Evolutionary conservation across 495 filamentous ascomycete genomes (phyloP).

Genomic region (Xylaria curta): DNA sequence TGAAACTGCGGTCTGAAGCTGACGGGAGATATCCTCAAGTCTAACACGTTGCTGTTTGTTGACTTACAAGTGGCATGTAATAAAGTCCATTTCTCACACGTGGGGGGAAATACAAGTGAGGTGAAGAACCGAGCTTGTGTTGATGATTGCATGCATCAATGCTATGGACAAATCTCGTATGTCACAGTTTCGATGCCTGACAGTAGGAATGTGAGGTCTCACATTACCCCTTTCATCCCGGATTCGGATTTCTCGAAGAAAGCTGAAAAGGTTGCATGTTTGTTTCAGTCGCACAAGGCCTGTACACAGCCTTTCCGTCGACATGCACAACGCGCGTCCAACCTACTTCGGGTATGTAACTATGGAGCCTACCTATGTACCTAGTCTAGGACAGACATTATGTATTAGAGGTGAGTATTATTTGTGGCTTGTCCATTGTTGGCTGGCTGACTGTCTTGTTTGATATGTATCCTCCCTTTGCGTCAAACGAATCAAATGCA

Average conservation of each 20-base stretch:
- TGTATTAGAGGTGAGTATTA: constrained; percentile 1
- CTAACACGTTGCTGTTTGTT: constrained; percentile 14
- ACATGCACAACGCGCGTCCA: constrained; percentile 10
- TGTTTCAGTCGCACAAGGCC: constrained; percentile 11
- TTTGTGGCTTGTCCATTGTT: constrained; percentile 19
- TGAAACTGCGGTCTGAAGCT: constrained; percentile 14
- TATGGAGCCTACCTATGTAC: neutral
- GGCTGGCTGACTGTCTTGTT: constrained; percentile 1
- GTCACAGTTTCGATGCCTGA: neutral
- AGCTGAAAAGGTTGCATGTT: constrained; percentile 18
- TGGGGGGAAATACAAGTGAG: neutral
- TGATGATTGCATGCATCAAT: neutral
- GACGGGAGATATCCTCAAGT: neutral
- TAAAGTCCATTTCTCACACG: neutral
- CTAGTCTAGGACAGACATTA: constrained; percentile 13
- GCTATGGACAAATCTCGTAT: neutral
- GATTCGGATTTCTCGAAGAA: constrained; percentile 10
- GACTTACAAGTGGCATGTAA: constrained; percentile 4
- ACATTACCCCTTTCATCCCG: neutral
- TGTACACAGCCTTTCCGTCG: constrained; percentile 4
- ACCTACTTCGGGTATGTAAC: neutral
- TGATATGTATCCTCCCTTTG: neutral
- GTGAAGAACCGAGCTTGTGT: neutral
- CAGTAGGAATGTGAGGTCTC: constrained; percentile 6
- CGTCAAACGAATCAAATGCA: neutral